A percentile compares a stretch with the other conserved stretches of the same genome.
Conservation (phyloP, 1,284 basidiomycete species). For the Veloporphyrellus conicus region DNA sequence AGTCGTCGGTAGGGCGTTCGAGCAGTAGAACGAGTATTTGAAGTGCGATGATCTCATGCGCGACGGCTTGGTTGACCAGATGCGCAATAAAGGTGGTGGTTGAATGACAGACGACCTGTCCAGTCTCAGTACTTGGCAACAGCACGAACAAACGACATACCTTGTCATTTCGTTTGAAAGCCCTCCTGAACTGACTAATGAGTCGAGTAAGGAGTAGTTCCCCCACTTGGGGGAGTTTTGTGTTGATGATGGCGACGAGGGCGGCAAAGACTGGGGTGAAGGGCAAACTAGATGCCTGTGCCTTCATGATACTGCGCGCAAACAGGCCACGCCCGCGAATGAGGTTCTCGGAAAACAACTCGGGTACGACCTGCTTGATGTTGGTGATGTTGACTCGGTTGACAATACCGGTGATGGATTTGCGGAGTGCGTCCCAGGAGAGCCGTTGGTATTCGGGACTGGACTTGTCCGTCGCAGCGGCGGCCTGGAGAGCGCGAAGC, state of each 20-base stretch:
- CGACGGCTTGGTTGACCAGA: constrained; percentile 93
- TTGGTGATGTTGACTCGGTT: constrained; percentile 96
- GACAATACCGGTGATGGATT: constrained; percentile 98
- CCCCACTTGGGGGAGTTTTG: constrained; percentile 94
- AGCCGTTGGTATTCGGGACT: constrained; percentile 93
- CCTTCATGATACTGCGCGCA: constrained; percentile 94
- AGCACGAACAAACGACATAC: constrained; percentile 40
- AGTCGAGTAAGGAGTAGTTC: constrained; percentile 87
- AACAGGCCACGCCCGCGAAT: constrained; percentile 88
- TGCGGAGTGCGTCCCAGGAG: constrained; percentile 96
- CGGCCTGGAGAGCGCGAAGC: constrained; percentile 87
- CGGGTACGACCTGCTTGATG: constrained; percentile 95
- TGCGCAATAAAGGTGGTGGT: constrained; percentile 96
- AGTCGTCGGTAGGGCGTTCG: constrained; percentile 94
- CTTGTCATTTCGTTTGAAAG: constrained; percentile 98
- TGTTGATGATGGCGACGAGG: constrained; percentile 92
- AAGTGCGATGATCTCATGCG: constrained; percentile 91
- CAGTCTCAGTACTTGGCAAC: not conserved
- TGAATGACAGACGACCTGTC: constrained; percentile 84
- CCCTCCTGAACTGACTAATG: constrained; percentile 90
- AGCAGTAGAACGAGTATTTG: constrained; percentile 93
- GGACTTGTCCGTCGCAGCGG: constrained; percentile 77
- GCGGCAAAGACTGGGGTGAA: constrained; percentile 98
- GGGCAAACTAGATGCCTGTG: constrained; percentile 92
- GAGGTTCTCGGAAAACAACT: constrained; percentile 89